A percentile compares a stretch with the other conserved stretches of the same genome.
Evolutionary conservation across 805 yeast species (phyloP).

Genomic region (Kodamaea sagamina): DNA sequence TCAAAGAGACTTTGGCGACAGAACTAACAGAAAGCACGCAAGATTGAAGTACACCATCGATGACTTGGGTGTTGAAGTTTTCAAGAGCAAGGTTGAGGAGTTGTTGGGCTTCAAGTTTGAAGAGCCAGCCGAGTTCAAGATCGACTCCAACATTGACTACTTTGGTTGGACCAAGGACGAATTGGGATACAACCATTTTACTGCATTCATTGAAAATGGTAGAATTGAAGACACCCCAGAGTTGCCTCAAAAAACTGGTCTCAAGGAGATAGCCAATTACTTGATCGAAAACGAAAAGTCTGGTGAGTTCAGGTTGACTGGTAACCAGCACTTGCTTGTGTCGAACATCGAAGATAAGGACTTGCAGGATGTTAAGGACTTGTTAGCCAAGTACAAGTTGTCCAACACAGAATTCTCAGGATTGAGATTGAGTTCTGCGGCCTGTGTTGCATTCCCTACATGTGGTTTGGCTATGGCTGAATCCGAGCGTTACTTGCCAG

Average conservation of each 20-base stretch:
- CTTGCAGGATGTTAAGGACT: slow-evolving; percentile 57
- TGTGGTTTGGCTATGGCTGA: slow-evolving; percentile 99
- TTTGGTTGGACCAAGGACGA: slow-evolving; percentile 95
- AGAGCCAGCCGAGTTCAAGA: slow-evolving; percentile 69
- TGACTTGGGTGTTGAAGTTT: slow-evolving; percentile 86
- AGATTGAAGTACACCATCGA: slow-evolving; percentile 96
- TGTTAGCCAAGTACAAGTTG: slow-evolving; percentile 72
- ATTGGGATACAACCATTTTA: slow-evolving; percentile 81
- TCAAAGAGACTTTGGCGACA: slow-evolving; percentile 93
- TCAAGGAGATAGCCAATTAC: slow-evolving; percentile 72
- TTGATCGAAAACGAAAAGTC: slow-evolving; percentile 55
- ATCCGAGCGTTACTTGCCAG: slow-evolving; percentile 90
- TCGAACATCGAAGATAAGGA: slow-evolving; percentile 73
- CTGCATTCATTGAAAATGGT: slow-evolving; percentile 94
- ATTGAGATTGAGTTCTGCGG: slow-evolving; percentile 85
- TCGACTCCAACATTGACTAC: slow-evolving; percentile 84
- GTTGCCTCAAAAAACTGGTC: slow-evolving; percentile 85
- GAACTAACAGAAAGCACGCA: slow-evolving; percentile 95
- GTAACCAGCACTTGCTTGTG: slow-evolving; percentile 88
- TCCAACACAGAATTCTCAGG: slow-evolving; percentile 84
- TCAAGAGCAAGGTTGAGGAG: slow-evolving; percentile 79
- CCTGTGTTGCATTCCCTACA: slow-evolving; percentile 98
- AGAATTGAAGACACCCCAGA: slow-evolving; percentile 92
- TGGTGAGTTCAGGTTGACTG: slow-evolving; percentile 91
- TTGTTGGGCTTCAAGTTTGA: slow-evolving; percentile 74